phyloP scores from a whole-genome alignment of 306 rosid genomes.

The Cucurbita ficifolia region DNA sequence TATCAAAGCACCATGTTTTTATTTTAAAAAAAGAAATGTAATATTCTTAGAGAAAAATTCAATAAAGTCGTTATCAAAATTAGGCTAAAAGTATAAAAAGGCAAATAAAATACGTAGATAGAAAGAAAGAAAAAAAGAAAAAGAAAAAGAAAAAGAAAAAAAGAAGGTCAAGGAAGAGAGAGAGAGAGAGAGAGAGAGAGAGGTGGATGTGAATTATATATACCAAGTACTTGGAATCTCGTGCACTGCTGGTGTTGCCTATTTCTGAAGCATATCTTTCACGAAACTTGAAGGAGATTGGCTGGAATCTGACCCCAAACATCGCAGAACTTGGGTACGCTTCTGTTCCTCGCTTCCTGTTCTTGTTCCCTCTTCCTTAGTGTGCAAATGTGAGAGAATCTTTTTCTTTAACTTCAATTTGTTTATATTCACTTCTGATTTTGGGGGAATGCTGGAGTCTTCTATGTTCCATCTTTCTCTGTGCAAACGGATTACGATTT shows the following conservation, averaged over 20 bases:
- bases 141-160: neutral
- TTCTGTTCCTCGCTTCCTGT: conserved; percentile 3
- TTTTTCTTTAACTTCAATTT: neutral
- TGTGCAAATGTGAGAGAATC: neutral
- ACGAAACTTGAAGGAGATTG: conserved; percentile 77
- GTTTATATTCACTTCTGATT: neutral
- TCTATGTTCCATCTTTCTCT: neutral
- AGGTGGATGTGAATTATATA: neutral
- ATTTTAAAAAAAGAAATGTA: neutral
- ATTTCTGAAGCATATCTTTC: conserved; percentile 61
- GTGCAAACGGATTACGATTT: neutral
- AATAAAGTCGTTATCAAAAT: neutral
- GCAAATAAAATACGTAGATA: neutral
- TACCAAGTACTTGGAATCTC: conserved; percentile 4
- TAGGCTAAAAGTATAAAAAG: neutral
- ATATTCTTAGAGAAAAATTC: neutral
- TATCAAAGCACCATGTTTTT: neutral
- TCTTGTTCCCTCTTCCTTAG: neutral
- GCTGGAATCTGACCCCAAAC: conserved; percentile 45
- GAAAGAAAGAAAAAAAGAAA: too few relatives aligned
- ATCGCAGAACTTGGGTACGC: conserved; percentile 47
- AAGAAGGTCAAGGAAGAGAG: neutral
- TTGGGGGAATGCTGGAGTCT: neutral
- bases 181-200: neutral
- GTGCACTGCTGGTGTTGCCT: conserved; percentile 38